Evolutionary conservation across 164 flowering plant genomes (phyloP).

Genomic region (Nymphaea thermarum): DNA sequence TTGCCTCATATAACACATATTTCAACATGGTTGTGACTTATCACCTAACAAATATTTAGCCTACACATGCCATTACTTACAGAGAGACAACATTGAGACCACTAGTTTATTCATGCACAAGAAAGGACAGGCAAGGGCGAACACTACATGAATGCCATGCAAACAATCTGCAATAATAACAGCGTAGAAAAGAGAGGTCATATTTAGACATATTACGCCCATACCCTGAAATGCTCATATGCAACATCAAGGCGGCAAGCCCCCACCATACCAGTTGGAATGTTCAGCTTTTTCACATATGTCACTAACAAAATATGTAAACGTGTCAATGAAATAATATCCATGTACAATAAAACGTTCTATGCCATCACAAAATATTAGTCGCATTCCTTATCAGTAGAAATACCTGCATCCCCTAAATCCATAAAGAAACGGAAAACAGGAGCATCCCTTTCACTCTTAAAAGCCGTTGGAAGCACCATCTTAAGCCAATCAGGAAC

Average conservation of each 20-base stretch:
- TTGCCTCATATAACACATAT: too few species aligned
- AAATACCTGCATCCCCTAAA: constrained; percentile 86
- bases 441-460: constrained; percentile 66
- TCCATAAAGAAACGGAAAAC: constrained; percentile 95
- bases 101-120: too few species aligned
- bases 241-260: constrained; percentile 96
- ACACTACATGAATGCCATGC: too few species aligned
- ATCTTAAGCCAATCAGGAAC: constrained; percentile 82
- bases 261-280: constrained; percentile 94
- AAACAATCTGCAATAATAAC: not conserved
- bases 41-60: too few species aligned
- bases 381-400: not conserved
- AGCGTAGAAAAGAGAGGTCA: not conserved
- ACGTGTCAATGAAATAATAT: not conserved
- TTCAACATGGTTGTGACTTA: too few species aligned
- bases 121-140: too few species aligned
- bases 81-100: too few species aligned
- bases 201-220: not conserved
- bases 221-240: constrained; percentile 92
- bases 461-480: constrained; percentile 43
- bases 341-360: not conserved
- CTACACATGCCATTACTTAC: too few species aligned
- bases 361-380: not conserved
- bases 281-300: constrained; percentile 77
- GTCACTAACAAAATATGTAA: constrained; percentile 35